Conservation (phyloP, 768 basidiomycete genomes). For the Pisolithus orientalis region DNA sequence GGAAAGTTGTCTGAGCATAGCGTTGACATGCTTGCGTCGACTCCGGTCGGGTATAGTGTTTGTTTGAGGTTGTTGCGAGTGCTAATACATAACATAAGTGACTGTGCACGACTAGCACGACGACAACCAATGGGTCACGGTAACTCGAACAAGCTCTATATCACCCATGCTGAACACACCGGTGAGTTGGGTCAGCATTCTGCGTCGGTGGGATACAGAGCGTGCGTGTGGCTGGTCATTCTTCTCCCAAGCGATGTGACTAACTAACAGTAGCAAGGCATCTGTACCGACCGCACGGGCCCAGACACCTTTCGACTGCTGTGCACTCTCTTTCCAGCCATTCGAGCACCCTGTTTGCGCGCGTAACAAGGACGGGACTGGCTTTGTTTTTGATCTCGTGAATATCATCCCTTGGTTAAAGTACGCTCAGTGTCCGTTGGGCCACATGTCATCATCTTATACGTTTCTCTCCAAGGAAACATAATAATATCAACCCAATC, state of each 20-base stretch:
- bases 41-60: too few relatives aligned
- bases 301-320: slow-evolving; percentile 83
- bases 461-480: slow-evolving; percentile 46
- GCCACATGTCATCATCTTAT: slow-evolving; percentile 7
- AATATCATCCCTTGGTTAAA: slow-evolving; percentile 96
- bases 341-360: slow-evolving; percentile 87
- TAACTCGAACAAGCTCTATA: slow-evolving; percentile 80
- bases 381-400: slow-evolving; percentile 79
- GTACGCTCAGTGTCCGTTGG: slow-evolving; percentile 36
- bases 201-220: slow-evolving; percentile 65
- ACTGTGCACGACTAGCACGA: background rate
- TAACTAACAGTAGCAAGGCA: slow-evolving; percentile 43
- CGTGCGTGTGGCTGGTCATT: slow-evolving; percentile 35
- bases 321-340: slow-evolving; percentile 85
- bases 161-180: slow-evolving; percentile 84
- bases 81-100: background rate
- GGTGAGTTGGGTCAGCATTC: slow-evolving; percentile 79
- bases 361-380: slow-evolving; percentile 73
- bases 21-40: background rate
- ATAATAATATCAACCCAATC: slow-evolving; percentile 73
- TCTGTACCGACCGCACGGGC: slow-evolving; percentile 61
- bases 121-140: slow-evolving; percentile 66
- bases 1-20: background rate
- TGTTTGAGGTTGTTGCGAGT: too few relatives aligned
- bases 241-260: background rate